Evolutionary conservation across 345 rosid species (phyloP).

Genomic region (Gossypium ekmanianum): DNA sequence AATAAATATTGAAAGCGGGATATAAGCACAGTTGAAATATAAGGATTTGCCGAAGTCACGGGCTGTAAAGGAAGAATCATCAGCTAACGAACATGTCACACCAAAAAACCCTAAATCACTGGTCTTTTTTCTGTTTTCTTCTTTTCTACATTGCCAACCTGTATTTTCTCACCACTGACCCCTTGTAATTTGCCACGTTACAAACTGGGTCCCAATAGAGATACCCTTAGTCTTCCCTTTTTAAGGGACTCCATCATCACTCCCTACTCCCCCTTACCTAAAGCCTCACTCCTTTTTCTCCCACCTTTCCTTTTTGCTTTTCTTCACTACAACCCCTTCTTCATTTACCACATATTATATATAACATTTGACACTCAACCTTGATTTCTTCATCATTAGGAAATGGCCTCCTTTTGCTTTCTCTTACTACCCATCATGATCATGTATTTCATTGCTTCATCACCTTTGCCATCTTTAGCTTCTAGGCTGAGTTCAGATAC

Average conservation of each 20-base stretch:
- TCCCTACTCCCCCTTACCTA: slow-evolving; percentile 2
- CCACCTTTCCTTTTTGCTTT: not conserved
- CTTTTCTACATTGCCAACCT: slow-evolving; percentile 34
- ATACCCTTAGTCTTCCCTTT: slow-evolving; percentile 22
- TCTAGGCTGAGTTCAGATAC: slow-evolving; percentile 20
- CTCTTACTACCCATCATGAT: slow-evolving; percentile 27
- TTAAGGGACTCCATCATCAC: slow-evolving; percentile 23
- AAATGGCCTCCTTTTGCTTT: slow-evolving; percentile 49
- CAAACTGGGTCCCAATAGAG: slow-evolving; percentile 19
- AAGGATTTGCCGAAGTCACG: slow-evolving; percentile 23
- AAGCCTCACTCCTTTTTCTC: slow-evolving; percentile 13
- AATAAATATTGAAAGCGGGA: too few species aligned
- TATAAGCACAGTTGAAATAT: not conserved
- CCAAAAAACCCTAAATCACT: slow-evolving; percentile 30
- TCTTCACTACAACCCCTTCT: not conserved
- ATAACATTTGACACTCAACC: slow-evolving; percentile 24
- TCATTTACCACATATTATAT: not conserved
- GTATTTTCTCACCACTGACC: slow-evolving; percentile 27
- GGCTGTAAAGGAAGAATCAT: slow-evolving; percentile 21
- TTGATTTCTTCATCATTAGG: slow-evolving; percentile 57
- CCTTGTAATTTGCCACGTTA: slow-evolving; percentile 26
- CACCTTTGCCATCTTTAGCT: slow-evolving; percentile 34
- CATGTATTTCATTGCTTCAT: slow-evolving; percentile 28
- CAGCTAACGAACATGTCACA: slow-evolving; percentile 23
- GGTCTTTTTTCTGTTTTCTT: slow-evolving; percentile 1